Evolutionary conservation across 148 eudicot genomes (phyloP), one percentile per base, ranked within the genome.

Genomic region (Rhododendron simsii): DNA sequence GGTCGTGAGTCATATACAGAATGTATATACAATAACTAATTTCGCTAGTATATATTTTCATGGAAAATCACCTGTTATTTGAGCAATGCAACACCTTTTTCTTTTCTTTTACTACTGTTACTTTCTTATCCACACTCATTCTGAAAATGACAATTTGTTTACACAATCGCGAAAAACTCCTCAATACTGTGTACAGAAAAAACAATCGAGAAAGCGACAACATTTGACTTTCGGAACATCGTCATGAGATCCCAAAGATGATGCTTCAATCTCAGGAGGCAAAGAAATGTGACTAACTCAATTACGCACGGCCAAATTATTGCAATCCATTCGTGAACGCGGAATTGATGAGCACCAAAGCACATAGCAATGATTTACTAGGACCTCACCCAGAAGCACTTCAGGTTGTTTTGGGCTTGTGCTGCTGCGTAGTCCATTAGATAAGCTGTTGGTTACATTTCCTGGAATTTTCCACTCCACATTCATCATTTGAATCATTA

Each of bases 241-340:
- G 35, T 84, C 45, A 74, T 51, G 80, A 74, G 65, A 39, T 53
- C 37, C 26, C 13, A 67, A 65, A 71, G 55, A 83, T 33, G 61
- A 48, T 83, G 86, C 86, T 74, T 5, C 53, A 84, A 51, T 74
- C 53, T 84, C 37, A 50, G 86, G 67, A 30, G 80, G 86, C 86
- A 74, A 33, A 50, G 12, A 50, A 48, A 73, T 73, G 65, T 71
- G 85, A 63, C 47, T 30, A 83, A 73, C 78, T 73, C 16, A 50
- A 84, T 83, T n/a, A 84, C 47, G 11, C 78, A 20, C 8, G 37
- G 65, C 63, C 53, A 18, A 48, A 73, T 84, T 50, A 71, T 84
- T 71, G 48, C 80, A 30, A 20, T 5, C 47, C 85, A 50, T 71
- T 55, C 65, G 35, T 53, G 71, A 81, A 45, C 78, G 50, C 28